A percentile compares a stretch with the other conserved stretches of the same genome.
These are phyloP conservation scores for Phaeosphaeriaceae sp. DNA, from an alignment of 2,329 filamentous ascomycete species.

Conservation along the genomic window DNA sequence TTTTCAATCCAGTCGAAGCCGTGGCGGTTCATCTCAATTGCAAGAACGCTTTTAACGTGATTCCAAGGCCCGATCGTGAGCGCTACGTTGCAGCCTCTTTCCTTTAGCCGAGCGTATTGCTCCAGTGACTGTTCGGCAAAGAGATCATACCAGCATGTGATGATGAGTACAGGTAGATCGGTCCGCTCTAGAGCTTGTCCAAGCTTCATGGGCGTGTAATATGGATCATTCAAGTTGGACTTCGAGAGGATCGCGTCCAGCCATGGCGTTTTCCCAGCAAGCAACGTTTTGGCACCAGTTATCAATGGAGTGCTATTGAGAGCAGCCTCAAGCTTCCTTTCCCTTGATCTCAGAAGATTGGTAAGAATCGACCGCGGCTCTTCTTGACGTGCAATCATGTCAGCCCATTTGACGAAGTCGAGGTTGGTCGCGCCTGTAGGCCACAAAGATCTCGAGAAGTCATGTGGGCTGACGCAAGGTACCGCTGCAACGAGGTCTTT, in stretches of 20 bases:
- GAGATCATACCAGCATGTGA: constrained; percentile 21
- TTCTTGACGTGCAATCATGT: constrained; percentile 10
- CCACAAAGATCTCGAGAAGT: constrained; percentile 10
- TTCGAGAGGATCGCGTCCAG: constrained; percentile 7
- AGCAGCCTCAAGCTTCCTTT: constrained; percentile 3
- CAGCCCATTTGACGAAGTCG: constrained; percentile 13
- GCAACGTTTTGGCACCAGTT: not conserved
- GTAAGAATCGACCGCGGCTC: not conserved
- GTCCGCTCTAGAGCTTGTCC: constrained; percentile 12
- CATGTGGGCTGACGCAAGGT: constrained; percentile 10
- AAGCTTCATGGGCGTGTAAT: constrained; percentile 14
- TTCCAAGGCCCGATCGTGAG: constrained; percentile 18
- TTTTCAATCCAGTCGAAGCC: constrained; percentile 16
- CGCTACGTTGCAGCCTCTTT: constrained; percentile 15
- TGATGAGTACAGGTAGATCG: constrained; percentile 19
- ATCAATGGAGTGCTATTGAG: constrained; percentile 10
- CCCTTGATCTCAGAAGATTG: not conserved
- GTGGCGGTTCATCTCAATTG: not conserved
- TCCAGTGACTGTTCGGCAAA: constrained; percentile 20
- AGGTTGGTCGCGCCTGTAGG: constrained; percentile 12
- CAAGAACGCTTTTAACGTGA: constrained; percentile 5
- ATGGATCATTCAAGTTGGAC: constrained; percentile 10
- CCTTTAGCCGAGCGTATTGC: constrained; percentile 18
- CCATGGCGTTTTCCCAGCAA: constrained; percentile 7
- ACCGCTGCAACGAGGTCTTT: constrained; percentile 17